Base-by-base conservation (phyloP, 805 yeast species). In the Candida rishiriensis region DNA sequence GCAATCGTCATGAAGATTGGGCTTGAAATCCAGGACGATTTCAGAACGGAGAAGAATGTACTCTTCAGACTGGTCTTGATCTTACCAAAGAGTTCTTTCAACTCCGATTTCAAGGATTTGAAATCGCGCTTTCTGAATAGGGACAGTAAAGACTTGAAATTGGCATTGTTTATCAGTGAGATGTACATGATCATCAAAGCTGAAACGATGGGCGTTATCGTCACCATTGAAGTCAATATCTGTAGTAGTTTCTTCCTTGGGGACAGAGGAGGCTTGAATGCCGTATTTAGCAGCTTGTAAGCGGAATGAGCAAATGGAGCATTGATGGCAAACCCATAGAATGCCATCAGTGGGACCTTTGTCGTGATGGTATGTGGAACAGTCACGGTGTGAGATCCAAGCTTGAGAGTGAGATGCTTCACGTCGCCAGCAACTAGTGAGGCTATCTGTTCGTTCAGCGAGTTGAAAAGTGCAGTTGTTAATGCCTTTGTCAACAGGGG, bases 271-370 rank as follows among this genome's bases (percentile, higher is more conserved):
- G 71, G 66, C 18, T 66, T 71, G 53, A 71, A 75, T 7, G 75
- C 43, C 44, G 56, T 57, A 48, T 75, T 76, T 39, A 81, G 65
- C 13, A 71, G 46, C 3, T 65, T 68, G 49, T 79, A 79, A 33
- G 76, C 69, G 49, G 68, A 71, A 54, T 82, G 87, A 3, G 79
- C 65, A 33, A 79, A 61, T 8, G 88, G 88, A 0, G 86, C 76
- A 21, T 73, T 72, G 13, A 82, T 64, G 1, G 67, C 48, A 28
- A 73, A 65, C 0, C 86, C 85, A 54, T 76, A 82, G 2, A 80
- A 41, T 9, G 79, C 73, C 76, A 82, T 74, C 39, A 75, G 63
- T 10, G 76, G 66, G 34, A 80, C 68, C 57, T 73, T 78, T 29
- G 61, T 55, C 33, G 72, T 71, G 40, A 73, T 51, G 3, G 70